Base-by-base conservation (phyloP, 2,329 filamentous ascomycete species). In the Coleophoma eucalyptorum region DNA sequence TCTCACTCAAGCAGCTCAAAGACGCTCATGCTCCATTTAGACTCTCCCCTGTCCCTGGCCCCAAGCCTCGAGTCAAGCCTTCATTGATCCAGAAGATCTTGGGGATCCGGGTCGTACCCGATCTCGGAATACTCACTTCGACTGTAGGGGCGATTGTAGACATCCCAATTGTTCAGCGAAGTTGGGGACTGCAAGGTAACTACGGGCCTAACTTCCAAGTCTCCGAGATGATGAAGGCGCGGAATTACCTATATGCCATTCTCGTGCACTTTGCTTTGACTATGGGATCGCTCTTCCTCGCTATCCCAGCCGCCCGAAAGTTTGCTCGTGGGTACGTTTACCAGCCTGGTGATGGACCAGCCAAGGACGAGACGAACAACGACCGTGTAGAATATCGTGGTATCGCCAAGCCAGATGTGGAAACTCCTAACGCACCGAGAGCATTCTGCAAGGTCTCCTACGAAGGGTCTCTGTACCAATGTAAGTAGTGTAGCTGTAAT, bases 171-270 rank as follows among this genome's bases (percentile, higher is more conserved):
- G 77, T 87, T 5, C 76, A 84, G 55, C 74, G 84, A 41, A 78
- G 78, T 8, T 87, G 84, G 84, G 84, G 84, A 15, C 67, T 87
- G 1, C 65, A 72, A 62, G 31, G 73, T 70, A 33, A 58, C 1
- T 87, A 87, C 58, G 84, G 84, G 0, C 73, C 78, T n/a, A 78
- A 78, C 31, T 87, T 87, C 62, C 73, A 70, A 1, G 85, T 79
- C 65, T 64, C 59, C 34, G 79, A 86, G 66, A 80, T 78, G 62
- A 71, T 74, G 62, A 75, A 71, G 55, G 70, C 75, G 3, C 69
- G 72, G 7, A 80, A 74, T 61, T 74, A 72, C 69, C 56, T 82
- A 8, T 65, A 67, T 8, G 82, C 78, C 7, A 61, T 83, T 3
- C 57, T 67, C 1, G 62, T 78, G 21, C 80, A 86, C 60, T 72